Base-by-base conservation (phyloP, 768 basidiomycete species). In the Boletus sp. region DNA sequence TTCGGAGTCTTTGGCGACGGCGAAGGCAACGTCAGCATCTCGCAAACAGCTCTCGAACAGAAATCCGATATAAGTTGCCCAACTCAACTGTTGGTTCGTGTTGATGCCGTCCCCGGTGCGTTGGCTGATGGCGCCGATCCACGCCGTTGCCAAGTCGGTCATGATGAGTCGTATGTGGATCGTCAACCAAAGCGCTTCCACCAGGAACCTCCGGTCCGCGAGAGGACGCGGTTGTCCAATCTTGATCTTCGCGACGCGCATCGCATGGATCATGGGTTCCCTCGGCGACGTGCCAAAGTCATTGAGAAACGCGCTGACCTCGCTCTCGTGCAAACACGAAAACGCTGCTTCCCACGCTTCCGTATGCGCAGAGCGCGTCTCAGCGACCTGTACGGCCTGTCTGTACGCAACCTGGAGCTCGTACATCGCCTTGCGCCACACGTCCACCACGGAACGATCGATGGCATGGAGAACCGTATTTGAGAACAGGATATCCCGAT, bases 321-420 rank as follows among this genome's bases (percentile, higher is more conserved):
- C 83, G 46, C 72, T 66, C 38, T 76, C 70, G 51, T 79, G 79
- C 5, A 86, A 69, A 53, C 68, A 78, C 0, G 83, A 74, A 56
- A 82, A 74, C 0, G 85, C 80, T 0, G 82, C 77, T 50, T 88
- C 79, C 78, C 82, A 87, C 1, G 85, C 85, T 30, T 76, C 67
- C 7, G 69, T 69, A 57, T 88, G 84, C 0, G 85, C 77, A 11
- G 80, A 79, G 6, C 82, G 81, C 32, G 71, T 81, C 14, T 63
- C 58, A 0, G 82, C 72, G 9, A 85, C 66, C 29, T 66, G 66
- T 10, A 70, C 59, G 11, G 75, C 74, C 17, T 72, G 61, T 10
- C 51, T 63, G 58, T 87, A 84, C 0, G 73, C 70, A 2, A 27
- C 56, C 29, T 74, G 63, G 27, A 84, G 57, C 6, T 61, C 64